Percentiles rank a stretch among this genome's conserved stretches.
Evolutionary conservation across 106 monocot species (phyloP).

Genomic region (Dendrobium catenatum): DNA sequence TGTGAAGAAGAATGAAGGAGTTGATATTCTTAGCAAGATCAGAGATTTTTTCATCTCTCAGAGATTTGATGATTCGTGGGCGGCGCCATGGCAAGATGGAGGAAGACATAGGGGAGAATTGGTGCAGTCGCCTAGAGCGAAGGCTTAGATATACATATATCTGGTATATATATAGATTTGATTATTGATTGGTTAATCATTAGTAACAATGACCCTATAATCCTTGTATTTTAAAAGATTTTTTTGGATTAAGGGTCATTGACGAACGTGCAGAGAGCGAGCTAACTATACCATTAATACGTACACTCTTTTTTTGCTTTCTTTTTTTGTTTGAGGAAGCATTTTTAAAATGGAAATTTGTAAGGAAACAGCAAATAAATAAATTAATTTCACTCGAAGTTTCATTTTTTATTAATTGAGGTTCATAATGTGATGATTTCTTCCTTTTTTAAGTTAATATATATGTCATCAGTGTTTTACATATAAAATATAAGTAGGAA

Average conservation of each 20-base stretch:
- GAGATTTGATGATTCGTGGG: conserved; percentile 16
- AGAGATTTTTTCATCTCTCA: conserved; percentile 9
- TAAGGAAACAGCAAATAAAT: neutral
- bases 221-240: neutral
- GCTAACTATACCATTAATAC: neutral
- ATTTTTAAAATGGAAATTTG: neutral
- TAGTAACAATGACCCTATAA: neutral
- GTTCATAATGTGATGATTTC: neutral
- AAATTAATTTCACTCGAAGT: neutral
- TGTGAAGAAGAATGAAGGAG: conserved; percentile 12
- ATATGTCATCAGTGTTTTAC: neutral
- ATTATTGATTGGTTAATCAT: neutral
- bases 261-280: neutral
- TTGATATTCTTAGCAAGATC: conserved; percentile 8
- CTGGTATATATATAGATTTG: neutral
- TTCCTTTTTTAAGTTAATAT: neutral
- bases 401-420: neutral
- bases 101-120: conserved; percentile 18
- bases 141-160: too few relatives aligned
- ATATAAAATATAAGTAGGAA: too few relatives aligned
- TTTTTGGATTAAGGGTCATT: neutral
- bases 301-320: neutral
- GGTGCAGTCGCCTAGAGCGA: conserved; percentile 20
- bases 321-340: neutral
- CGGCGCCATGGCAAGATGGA: conserved; percentile 15